These are phyloP conservation scores for Botrytis cinerea DNA, from an alignment of 2,329 filamentous ascomycete genomes.

Conservation along the genomic window DNA sequence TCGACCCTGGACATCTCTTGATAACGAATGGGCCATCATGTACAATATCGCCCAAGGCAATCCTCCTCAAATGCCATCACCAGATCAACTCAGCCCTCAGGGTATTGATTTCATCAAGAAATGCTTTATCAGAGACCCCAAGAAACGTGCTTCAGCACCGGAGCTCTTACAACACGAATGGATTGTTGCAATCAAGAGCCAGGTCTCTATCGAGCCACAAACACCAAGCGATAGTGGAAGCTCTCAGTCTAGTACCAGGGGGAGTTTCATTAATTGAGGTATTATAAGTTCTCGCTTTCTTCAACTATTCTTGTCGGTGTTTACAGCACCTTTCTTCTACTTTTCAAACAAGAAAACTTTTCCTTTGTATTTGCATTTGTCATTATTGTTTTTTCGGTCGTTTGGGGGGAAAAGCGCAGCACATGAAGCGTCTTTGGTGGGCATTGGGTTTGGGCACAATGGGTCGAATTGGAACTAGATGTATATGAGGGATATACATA, in stretches of 20 bases:
- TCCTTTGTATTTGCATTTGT: slow-evolving; percentile 1
- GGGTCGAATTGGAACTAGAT: slow-evolving; percentile 9
- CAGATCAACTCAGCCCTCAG: slow-evolving; percentile 78
- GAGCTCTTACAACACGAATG: slow-evolving; percentile 94
- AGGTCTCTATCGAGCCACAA: slow-evolving; percentile 61
- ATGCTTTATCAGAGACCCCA: slow-evolving; percentile 85
- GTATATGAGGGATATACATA: slow-evolving; percentile 9
- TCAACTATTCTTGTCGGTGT: neutral
- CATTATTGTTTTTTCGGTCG: neutral
- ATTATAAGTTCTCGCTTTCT: neutral
- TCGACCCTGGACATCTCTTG: slow-evolving; percentile 89
- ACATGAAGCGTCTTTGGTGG: slow-evolving; percentile 17
- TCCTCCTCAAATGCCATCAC: slow-evolving; percentile 77
- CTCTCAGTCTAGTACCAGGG: slow-evolving; percentile 32
- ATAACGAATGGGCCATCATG: slow-evolving; percentile 99
- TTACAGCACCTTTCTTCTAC: slow-evolving; percentile 1
- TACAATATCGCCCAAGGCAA: slow-evolving; percentile 99
- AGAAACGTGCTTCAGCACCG: slow-evolving; percentile 75
- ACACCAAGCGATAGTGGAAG: slow-evolving; percentile 58
- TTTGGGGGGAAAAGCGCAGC: slow-evolving; percentile 12
- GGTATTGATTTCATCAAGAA: slow-evolving; percentile 86
- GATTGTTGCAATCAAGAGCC: slow-evolving; percentile 68
- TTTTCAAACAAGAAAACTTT: neutral
- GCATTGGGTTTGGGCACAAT: slow-evolving; percentile 10
- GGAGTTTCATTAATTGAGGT: slow-evolving; percentile 28